These are phyloP conservation scores for Neocallimastix lanati DNA, from an alignment of 192 early-diverging fungal genomes.

Conservation along the genomic window DNA sequence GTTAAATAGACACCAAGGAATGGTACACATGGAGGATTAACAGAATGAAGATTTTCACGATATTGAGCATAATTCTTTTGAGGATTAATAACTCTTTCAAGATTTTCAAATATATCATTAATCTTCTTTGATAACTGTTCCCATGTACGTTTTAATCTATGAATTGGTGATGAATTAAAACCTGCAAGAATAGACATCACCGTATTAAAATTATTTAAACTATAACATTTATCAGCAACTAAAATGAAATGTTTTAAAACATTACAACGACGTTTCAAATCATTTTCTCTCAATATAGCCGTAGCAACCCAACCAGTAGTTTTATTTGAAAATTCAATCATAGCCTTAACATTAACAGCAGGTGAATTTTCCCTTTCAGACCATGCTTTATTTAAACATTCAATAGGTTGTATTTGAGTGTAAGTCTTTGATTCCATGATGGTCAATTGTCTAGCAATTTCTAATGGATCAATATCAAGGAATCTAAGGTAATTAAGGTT, in stretches of 20 bases:
- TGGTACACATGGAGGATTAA: constrained; percentile 62
- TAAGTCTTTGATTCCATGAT: constrained; percentile 75
- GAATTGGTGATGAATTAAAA: constrained; percentile 71
- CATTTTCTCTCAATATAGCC: constrained; percentile 54
- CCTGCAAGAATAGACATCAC: constrained; percentile 79
- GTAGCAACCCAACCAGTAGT: constrained; percentile 76
- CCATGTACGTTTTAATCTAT: constrained; percentile 82
- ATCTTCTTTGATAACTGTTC: constrained; percentile 31
- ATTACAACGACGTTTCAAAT: constrained; percentile 19
- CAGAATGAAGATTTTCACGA: constrained; percentile 58
- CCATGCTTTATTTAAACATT: constrained; percentile 90
- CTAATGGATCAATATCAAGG: constrained; percentile 76
- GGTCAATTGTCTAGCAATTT: constrained; percentile 89
- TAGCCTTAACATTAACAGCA: constrained; percentile 71
- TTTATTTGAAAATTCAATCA: constrained; percentile 69
- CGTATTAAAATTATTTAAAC: constrained; percentile 87
- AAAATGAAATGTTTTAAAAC: constrained; percentile 25
- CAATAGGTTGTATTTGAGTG: constrained; percentile 62
- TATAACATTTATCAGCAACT: constrained; percentile 48
- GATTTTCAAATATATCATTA: constrained; percentile 9
- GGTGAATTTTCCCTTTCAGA: constrained; percentile 25
- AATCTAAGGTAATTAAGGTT: constrained; percentile 58
- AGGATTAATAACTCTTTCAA: neutral
- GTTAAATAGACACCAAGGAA: constrained; percentile 73
- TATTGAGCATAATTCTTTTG: constrained; percentile 20